Conservation (phyloP, 129 eudicot genomes). For the Flaveria robusta region DNA sequence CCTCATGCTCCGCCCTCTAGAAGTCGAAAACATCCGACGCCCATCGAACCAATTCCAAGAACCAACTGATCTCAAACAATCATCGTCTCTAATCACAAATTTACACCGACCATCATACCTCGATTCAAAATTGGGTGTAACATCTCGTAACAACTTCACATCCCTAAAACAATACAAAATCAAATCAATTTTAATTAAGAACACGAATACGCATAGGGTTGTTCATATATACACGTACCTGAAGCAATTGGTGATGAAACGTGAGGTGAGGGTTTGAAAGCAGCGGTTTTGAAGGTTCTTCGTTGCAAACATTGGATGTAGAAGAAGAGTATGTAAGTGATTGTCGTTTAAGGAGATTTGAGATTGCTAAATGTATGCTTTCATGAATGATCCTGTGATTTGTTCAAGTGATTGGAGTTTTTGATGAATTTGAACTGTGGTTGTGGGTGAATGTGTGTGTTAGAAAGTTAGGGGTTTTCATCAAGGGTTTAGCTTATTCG, state of each 20-base stretch:
- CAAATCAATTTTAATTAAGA: constrained; percentile 11
- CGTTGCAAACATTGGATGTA: constrained; percentile 47
- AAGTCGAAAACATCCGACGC: constrained; percentile 54
- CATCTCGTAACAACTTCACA: constrained; percentile 34
- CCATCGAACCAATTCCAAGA: constrained; percentile 42
- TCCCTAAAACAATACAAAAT: constrained; percentile 40
- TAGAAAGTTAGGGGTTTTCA: constrained; percentile 19
- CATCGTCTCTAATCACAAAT: constrained; percentile 28
- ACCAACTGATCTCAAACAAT: constrained; percentile 24
- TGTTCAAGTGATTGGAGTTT: neutral
- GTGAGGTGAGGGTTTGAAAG: constrained; percentile 49
- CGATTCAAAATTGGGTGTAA: constrained; percentile 10
- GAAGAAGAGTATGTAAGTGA: constrained; percentile 7
- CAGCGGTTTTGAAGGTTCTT: constrained; percentile 57
- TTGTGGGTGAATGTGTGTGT: neutral
- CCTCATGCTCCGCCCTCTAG: constrained; percentile 81
- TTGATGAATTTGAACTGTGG: neutral
- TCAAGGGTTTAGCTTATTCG: constrained; percentile 23
- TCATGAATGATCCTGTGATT: constrained; percentile 26
- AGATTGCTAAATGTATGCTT: constrained; percentile 9
- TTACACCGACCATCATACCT: constrained; percentile 18
- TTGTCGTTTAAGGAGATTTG: neutral
- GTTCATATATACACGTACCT: neutral
- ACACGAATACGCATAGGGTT: neutral
- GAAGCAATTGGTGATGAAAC: constrained; percentile 40